Evolutionary conservation across 2,329 filamentous ascomycete species (phyloP).

Genomic region (Aspergillus versicolor): DNA sequence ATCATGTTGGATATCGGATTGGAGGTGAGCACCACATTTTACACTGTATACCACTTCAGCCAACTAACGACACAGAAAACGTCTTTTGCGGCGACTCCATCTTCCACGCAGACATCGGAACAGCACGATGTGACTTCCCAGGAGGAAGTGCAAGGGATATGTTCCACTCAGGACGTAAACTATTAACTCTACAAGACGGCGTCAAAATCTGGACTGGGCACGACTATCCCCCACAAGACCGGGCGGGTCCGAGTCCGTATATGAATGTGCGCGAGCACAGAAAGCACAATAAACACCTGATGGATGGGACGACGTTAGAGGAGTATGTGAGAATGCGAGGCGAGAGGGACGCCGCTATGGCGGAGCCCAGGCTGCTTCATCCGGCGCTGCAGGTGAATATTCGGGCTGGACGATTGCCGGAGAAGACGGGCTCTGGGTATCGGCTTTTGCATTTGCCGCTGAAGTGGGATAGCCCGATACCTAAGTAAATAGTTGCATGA

Average conservation of each 20-base stretch:
- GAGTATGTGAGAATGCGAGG: constrained; percentile 48
- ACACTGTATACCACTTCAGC: too few species aligned
- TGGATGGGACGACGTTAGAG: constrained; percentile 39
- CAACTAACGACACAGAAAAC: constrained; percentile 7
- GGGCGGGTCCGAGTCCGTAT: background rate
- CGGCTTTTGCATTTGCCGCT: too few species aligned
- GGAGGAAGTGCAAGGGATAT: constrained; percentile 46
- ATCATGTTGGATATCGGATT: constrained; percentile 60
- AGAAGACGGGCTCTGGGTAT: too few species aligned
- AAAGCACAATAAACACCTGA: constrained; percentile 51
- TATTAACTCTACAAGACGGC: constrained; percentile 44
- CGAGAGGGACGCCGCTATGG: constrained; percentile 45
- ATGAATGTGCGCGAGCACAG: constrained; percentile 45
- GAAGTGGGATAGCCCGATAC: too few species aligned
- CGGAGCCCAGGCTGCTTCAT: constrained; percentile 50
- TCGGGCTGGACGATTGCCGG: constrained; percentile 20
- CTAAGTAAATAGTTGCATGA: too few species aligned
- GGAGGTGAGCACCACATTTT: constrained; percentile 27
- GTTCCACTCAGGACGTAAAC: constrained; percentile 44
- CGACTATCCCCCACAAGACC: constrained; percentile 45
- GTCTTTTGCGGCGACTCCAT: constrained; percentile 55
- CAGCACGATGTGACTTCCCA: constrained; percentile 55
- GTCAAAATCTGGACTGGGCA: constrained; percentile 54
- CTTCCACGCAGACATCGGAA: constrained; percentile 53
- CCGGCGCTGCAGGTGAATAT: constrained; percentile 56